phyloP scores from a whole-genome alignment of 169 alveolate species.

The Cryptosporidium xiaoi region DNA sequence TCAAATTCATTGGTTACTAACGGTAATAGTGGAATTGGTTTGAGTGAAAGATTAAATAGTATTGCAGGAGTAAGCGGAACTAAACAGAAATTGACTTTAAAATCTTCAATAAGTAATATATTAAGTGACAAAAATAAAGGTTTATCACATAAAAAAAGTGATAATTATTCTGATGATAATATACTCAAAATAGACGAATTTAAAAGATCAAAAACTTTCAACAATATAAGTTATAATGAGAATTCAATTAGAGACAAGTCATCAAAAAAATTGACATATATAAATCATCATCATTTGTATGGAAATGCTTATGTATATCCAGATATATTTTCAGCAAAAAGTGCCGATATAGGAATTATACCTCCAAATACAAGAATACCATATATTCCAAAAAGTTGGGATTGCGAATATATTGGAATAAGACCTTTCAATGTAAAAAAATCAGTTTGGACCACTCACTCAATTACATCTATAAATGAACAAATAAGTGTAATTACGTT shows the following conservation, averaged over 20 bases:
- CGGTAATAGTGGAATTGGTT: neutral
- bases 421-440: slow-evolving; percentile 65
- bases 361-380: slow-evolving; percentile 71
- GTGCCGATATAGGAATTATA: slow-evolving; percentile 69
- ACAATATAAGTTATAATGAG: neutral
- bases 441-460: slow-evolving; percentile 70
- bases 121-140: too few relatives aligned
- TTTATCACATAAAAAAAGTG: neutral
- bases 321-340: slow-evolving; percentile 67
- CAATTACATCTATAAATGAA: slow-evolving; percentile 58
- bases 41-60: neutral
- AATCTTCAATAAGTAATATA: too few relatives aligned
- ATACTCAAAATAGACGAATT: neutral
- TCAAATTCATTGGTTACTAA: neutral
- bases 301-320: slow-evolving; percentile 49
- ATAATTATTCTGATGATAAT: neutral
- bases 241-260: neutral
- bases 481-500: slow-evolving; percentile 55
- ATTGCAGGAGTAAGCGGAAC: too few relatives aligned
- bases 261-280: slow-evolving; percentile 13
- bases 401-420: slow-evolving; percentile 67
- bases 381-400: slow-evolving; percentile 69
- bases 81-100: too few relatives aligned
- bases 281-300: slow-evolving; percentile 27
- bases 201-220: slow-evolving; percentile 1